These are phyloP conservation scores for Ascochyta fabae DNA, from an alignment of 2,329 filamentous ascomycete genomes.

Conservation along the genomic window DNA sequence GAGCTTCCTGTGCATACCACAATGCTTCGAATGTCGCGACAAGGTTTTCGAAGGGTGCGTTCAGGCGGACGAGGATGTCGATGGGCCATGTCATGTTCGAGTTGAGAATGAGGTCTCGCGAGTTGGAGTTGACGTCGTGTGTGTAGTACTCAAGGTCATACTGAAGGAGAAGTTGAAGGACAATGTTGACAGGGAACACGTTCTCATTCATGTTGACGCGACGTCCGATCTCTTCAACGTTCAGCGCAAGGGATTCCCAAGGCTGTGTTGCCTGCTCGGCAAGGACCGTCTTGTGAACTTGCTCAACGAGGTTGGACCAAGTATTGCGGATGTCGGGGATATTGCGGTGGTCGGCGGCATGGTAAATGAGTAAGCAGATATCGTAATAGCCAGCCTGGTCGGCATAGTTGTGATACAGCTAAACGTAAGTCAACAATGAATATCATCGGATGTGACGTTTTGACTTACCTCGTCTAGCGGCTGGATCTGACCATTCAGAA, in stretches of 20 bases:
- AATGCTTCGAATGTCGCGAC: constrained; percentile 68
- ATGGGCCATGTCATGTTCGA: constrained; percentile 63
- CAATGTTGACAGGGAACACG: constrained; percentile 60
- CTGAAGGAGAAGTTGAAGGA: constrained; percentile 45
- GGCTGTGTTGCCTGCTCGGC: constrained; percentile 60
- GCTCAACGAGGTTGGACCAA: constrained; percentile 82
- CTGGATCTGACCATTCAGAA: constrained; percentile 79
- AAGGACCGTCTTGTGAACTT: constrained; percentile 61
- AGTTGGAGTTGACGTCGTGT: constrained; percentile 42
- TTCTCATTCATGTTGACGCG: constrained; percentile 63
- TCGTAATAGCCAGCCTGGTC: constrained; percentile 94
- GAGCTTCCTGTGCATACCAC: constrained; percentile 71
- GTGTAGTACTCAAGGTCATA: constrained; percentile 58
- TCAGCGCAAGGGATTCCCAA: constrained; percentile 72
- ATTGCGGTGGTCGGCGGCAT: constrained; percentile 89
- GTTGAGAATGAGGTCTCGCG: constrained; percentile 26
- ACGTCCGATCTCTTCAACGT: constrained; percentile 63
- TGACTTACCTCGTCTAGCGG: constrained; percentile 74
- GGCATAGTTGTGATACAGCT: constrained; percentile 93
- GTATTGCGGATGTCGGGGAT: constrained; percentile 81
- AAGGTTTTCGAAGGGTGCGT: constrained; percentile 66
- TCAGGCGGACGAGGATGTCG: constrained; percentile 69
- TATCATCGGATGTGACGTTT: not conserved
- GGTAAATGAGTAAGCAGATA: constrained; percentile 89
- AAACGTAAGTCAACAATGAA: constrained; percentile 30